A percentile compares a stretch with the other conserved stretches of the same genome.
phyloP scores from a whole-genome alignment of 768 basidiomycete species.

The Leccinellum albellum region DNA sequence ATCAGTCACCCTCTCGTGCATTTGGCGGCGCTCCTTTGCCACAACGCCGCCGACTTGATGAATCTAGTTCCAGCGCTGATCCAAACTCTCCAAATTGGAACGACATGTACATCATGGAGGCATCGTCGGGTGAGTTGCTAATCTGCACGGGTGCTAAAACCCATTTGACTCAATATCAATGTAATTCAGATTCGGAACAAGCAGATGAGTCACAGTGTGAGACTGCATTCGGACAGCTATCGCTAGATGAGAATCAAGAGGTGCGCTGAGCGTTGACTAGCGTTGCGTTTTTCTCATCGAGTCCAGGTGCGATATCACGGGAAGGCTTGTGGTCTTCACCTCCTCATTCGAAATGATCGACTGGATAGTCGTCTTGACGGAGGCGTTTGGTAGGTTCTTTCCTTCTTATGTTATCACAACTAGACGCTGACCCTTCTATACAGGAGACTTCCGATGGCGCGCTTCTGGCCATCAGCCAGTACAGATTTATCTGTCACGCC shows the following conservation, averaged over 20 bases:
- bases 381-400: constrained; percentile 54
- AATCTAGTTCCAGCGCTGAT: constrained; percentile 10
- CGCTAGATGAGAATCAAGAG: constrained; percentile 74
- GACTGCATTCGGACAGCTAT: constrained; percentile 65
- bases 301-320: constrained; percentile 83
- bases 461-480: constrained; percentile 65
- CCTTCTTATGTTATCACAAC: not conserved
- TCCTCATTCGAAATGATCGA: constrained; percentile 63
- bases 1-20: constrained; percentile 24
- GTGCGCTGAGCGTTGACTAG: constrained; percentile 31
- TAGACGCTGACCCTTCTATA: constrained; percentile 13
- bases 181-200: constrained; percentile 32
- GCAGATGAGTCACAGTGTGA: constrained; percentile 41
- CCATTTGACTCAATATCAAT: constrained; percentile 17
- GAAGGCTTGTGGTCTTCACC: constrained; percentile 67
- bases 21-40: constrained; percentile 34
- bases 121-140: constrained; percentile 27
- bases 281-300: constrained; percentile 10
- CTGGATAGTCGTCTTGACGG: constrained; percentile 66
- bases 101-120: constrained; percentile 57
- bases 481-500: constrained; percentile 36
- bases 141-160: not conserved
- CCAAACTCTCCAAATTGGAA: constrained; percentile 47
- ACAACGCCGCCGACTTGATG: constrained; percentile 46
- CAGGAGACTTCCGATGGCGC: constrained; percentile 72